Base-by-base conservation (phyloP, 192 early-diverging fungal species). In the Coemansia sp. region DNA sequence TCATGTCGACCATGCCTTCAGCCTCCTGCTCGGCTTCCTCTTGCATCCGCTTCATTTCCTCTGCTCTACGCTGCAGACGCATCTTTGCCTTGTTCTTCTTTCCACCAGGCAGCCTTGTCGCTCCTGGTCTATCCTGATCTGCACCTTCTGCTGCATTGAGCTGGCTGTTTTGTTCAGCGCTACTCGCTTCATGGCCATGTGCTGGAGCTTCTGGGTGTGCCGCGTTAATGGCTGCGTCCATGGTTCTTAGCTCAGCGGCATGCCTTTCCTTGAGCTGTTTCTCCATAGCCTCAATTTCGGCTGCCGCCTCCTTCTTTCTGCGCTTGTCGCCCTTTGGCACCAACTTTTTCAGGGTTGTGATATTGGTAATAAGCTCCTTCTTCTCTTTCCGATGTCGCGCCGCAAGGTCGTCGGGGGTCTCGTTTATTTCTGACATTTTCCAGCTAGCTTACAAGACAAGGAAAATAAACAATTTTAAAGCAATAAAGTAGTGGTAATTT, bases 271-370 rank as follows among this genome's bases (percentile, higher is more conserved):
- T 76, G 48, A 90, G 77, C 53, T 86, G 82, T 15, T 57, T 62
- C 70, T 95, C 93, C 60, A 96, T 64, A 4, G 67, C 70, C 7
- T 86, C 87, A 43, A 93, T 88, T 33, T 92, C 85, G 6, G 78
- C 78, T 1, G 77, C 55, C 7, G 94, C 88, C 66, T 96, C 90
- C 82, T 96, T 97, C 49, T 82, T 82, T 71, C 94, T 95, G 76
- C 89, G 86, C 84, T 97, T 97, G 82, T 94, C 87, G 45, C 88
- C 89, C 43, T 91, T 88, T 39, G 86, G 83, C 28, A 87, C 89
- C 0, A 89, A 73, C 75, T 91, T 93, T 61, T 92, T 93, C n/a
- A 97, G 75, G 1, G 75, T 82, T 0, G 87, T 92, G 21, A 91
- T 81, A 37, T 77, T 86, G 12, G 84, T 87, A 12, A 79, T 72